Conservation (phyloP, 1,139 yeast genomes). For the Nematodospora anomalae region DNA sequence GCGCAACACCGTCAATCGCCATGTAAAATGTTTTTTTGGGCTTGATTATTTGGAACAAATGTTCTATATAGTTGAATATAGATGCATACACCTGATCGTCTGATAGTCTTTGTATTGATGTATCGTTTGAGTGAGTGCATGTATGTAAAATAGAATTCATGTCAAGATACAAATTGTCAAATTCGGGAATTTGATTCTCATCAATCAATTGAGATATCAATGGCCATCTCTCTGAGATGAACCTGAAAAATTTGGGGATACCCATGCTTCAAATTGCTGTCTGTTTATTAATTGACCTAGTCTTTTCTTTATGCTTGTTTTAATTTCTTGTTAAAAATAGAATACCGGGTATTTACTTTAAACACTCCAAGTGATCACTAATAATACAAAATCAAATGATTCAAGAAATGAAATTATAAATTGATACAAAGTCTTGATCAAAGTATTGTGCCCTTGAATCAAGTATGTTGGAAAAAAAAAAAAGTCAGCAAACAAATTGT, state of each 20-base stretch:
- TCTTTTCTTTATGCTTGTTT: no score
- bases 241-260: conserved; percentile 94
- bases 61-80: conserved; percentile 94
- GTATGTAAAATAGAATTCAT: conserved; percentile 97
- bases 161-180: conserved; percentile 91
- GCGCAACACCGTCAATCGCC: conserved; percentile 99
- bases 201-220: conserved; percentile 85
- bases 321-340: not conserved
- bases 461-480: no score
- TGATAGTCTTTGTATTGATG: conserved; percentile 59
- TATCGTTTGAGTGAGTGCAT: conserved; percentile 81
- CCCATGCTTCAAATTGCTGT: conserved; percentile 52
- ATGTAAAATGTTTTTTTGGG: conserved; percentile 88
- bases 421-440: not conserved
- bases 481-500: no score
- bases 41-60: conserved; percentile 79
- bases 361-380: not conserved
- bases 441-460: no score
- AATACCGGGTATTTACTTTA: not conserved
- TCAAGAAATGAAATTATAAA: not conserved
- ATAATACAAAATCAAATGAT: not conserved
- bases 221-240: conserved; percentile 99
- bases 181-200: conserved; percentile 85
- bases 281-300: no score
- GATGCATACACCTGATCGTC: conserved; percentile 93